Evolutionary conservation across 106 monocot species (phyloP).

Genomic region (Gastrodia elata): DNA sequence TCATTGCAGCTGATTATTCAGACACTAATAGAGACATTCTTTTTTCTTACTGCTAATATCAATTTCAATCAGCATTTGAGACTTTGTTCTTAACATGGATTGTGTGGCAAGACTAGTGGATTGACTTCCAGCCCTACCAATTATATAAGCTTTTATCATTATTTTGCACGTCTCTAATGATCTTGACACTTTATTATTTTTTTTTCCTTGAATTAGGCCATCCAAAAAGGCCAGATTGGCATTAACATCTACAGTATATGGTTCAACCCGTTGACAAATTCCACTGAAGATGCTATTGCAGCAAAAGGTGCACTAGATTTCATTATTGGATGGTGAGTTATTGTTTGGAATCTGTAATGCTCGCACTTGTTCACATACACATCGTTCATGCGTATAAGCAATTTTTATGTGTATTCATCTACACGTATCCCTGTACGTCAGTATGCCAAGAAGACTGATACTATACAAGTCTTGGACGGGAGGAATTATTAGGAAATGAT

Average conservation of each 20-base stretch:
- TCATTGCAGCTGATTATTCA: too few species aligned
- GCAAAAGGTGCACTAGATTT: conserved; percentile 20
- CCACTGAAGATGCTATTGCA: conserved; percentile 16
- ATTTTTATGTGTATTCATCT: too few species aligned
- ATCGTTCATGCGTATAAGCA: neutral
- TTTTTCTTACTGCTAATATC: too few species aligned
- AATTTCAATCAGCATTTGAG: too few species aligned
- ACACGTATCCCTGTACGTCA: too few species aligned
- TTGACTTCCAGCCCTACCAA: neutral
- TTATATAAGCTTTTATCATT: neutral
- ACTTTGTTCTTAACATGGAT: too few species aligned
- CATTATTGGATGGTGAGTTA: conserved; percentile 20
- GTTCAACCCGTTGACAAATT: conserved; percentile 12
- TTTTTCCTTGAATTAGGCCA: neutral
- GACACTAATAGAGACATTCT: too few species aligned
- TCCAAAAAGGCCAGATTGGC: conserved; percentile 22
- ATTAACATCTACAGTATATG: conserved; percentile 19
- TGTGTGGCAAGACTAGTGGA: neutral
- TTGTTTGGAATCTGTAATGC: neutral
- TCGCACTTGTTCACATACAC: neutral
- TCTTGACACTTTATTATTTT: neutral
- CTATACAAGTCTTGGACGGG: too few species aligned
- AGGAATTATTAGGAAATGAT: too few species aligned
- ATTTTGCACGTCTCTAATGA: neutral
- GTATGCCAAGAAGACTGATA: too few species aligned